phyloP scores from a whole-genome alignment of 2,329 filamentous ascomycete species.

The Magnaporthiopsis rhizophila region DNA sequence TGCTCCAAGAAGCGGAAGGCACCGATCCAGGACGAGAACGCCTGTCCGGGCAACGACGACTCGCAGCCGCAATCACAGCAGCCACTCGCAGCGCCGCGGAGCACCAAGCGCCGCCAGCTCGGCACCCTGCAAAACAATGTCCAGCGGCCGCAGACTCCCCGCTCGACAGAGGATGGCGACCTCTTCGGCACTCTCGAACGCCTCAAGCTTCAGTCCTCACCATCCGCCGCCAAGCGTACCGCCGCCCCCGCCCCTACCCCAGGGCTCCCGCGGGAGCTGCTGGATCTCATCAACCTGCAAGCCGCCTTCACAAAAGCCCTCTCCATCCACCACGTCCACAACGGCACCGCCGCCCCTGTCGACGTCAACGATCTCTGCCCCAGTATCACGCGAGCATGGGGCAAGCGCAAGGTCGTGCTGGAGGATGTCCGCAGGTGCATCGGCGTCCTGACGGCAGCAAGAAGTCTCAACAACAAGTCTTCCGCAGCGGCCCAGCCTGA shows the following conservation, averaged over 20 bases:
- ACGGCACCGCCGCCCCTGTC: conserved; percentile 52
- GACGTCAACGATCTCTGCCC: conserved; percentile 54
- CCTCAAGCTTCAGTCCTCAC: conserved; percentile 30
- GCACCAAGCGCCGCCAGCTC: conserved; percentile 15
- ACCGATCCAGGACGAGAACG: conserved; percentile 17
- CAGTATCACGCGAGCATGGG: conserved; percentile 61
- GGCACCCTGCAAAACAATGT: conserved; percentile 7
- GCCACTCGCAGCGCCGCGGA: background rate
- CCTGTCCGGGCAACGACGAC: conserved; percentile 8
- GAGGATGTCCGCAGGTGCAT: conserved; percentile 61
- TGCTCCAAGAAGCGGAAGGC: conserved; percentile 31
- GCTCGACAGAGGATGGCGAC: conserved; percentile 13
- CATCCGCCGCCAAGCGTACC: conserved; percentile 15
- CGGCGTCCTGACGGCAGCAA: conserved; percentile 42
- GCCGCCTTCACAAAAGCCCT: conserved; percentile 60
- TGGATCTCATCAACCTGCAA: conserved; percentile 57
- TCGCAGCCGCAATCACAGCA: background rate
- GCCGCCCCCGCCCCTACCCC: conserved; percentile 20
- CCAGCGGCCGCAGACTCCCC: conserved; percentile 17
- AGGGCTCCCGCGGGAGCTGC: conserved; percentile 41
- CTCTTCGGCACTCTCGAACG: conserved; percentile 24
- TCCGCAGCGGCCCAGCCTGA: conserved; percentile 8
- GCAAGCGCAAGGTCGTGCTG: conserved; percentile 57
- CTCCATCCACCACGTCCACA: conserved; percentile 61
- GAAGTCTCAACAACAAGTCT: background rate